Evolutionary conservation across 345 rosid genomes (phyloP), one percentile per base, ranked within the genome.

Genomic region (Aurinia saxatilis): DNA sequence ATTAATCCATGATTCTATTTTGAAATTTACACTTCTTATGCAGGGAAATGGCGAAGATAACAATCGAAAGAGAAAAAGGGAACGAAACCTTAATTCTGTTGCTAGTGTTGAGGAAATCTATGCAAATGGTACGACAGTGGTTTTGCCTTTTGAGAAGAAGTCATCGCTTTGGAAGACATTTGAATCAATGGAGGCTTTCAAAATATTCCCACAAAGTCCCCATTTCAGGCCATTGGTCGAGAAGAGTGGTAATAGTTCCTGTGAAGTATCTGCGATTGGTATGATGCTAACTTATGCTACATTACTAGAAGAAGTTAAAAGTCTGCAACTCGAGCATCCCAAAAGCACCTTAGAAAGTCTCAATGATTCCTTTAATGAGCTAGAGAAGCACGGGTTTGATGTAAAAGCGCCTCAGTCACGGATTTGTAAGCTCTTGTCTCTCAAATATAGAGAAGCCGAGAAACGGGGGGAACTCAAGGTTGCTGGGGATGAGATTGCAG

Each of bases 221-320:
- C 96, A 88, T 72, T 83, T 88, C 59, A 60, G 8, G 11, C 83
- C 92, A 41, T 50, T 88, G 54, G 19, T 54, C n/a, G 77, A 71
- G 46, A 81, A 57, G 13, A 71, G 57, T 59, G 84, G n/a, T n/a
- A n/a, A 80, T 65, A 79, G 70, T 67, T 76, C 63, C 36, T 85
- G 84, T 8, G 96, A 88, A 80, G 81, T 85, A 30, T 51, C 71
- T 4, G 90, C 92, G 25, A 70, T 88, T 59, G 92, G 92, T 47
- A 36, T 79, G 45, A 79, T 82, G 88, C 77, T 77, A n/a, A 80
- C 77, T 7, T 88, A 71, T 60, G 66, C 81, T 1, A 37, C 73
- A 64, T 75, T 85, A 73, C 67, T 79, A 3, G 88, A 83, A 16
- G 79, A 83, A 78, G 74, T 82, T 53, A 68, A 83, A 44, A 23